Percentiles rank a stretch among this genome's conserved stretches.
These are phyloP conservation scores for Boletus rufocinnamomeus DNA, from an alignment of 768 basidiomycete genomes.

Conservation along the genomic window DNA sequence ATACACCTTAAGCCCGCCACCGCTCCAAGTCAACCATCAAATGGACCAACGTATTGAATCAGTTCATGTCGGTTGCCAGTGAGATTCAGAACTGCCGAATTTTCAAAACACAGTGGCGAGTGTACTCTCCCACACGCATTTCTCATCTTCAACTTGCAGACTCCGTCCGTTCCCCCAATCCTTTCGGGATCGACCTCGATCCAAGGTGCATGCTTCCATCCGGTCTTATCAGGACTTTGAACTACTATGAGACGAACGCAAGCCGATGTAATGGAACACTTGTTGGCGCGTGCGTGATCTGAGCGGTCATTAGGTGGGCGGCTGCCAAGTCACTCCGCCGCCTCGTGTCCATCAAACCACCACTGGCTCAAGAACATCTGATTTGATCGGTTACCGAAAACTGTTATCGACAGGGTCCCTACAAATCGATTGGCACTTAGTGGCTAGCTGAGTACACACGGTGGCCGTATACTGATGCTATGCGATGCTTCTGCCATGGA, in stretches of 20 bases:
- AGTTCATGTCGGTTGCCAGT: neutral
- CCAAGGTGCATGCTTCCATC: neutral
- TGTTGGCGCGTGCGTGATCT: too few species aligned
- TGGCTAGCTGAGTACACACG: conserved; percentile 2
- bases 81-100: neutral
- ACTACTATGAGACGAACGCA: neutral
- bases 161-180: neutral
- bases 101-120: neutral
- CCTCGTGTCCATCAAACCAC: neutral
- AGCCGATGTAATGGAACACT: neutral
- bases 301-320: neutral
- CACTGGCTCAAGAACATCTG: neutral
- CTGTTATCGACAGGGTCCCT: neutral
- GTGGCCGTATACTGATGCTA: neutral
- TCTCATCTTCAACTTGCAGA: neutral
- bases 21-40: neutral
- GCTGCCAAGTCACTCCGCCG: neutral
- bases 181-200: neutral
- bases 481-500: conserved; percentile 1
- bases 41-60: neutral
- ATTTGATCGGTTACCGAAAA: neutral
- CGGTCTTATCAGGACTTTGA: neutral
- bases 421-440: neutral
- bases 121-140: neutral
- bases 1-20: neutral